Percentiles rank a stretch among this genome's conserved stretches.
These are phyloP conservation scores for Emergomyces orientalis DNA, from an alignment of 2,329 filamentous ascomycete genomes.

Conservation along the genomic window DNA sequence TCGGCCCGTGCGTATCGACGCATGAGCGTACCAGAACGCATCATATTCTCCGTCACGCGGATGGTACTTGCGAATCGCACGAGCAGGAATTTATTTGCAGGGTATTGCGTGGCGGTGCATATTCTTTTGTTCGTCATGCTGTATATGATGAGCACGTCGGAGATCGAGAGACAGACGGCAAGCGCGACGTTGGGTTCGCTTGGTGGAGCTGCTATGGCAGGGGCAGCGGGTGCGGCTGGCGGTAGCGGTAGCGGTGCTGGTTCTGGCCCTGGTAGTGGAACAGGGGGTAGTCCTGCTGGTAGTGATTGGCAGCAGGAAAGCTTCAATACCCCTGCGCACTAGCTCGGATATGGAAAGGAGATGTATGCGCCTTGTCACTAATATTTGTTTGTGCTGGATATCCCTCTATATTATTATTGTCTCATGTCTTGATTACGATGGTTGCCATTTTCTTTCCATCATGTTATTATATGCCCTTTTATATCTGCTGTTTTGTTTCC, in stretches of 20 bases:
- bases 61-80: slow-evolving; percentile 84
- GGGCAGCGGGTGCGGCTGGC: slow-evolving; percentile 21
- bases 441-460: not conserved
- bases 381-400: not conserved
- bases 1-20: slow-evolving; percentile 81
- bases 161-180: slow-evolving; percentile 54
- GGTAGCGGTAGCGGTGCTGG: slow-evolving; percentile 17
- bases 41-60: slow-evolving; percentile 81
- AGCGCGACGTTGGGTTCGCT: slow-evolving; percentile 46
- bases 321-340: not conserved
- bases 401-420: not conserved
- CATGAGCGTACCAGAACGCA: slow-evolving; percentile 83
- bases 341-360: not conserved
- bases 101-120: slow-evolving; percentile 83
- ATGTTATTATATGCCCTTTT: not conserved
- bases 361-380: not conserved
- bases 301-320: slow-evolving; percentile 4
- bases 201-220: slow-evolving; percentile 32
- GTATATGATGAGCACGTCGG: slow-evolving; percentile 63
- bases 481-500: not conserved
- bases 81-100: slow-evolving; percentile 87
- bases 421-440: not conserved
- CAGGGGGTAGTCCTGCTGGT: not conserved
- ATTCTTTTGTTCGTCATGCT: slow-evolving; percentile 76
- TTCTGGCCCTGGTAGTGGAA: not conserved